Evolutionary conservation across 1,284 basidiomycete species (phyloP).

Genomic region (Heterobasidion annosum): DNA sequence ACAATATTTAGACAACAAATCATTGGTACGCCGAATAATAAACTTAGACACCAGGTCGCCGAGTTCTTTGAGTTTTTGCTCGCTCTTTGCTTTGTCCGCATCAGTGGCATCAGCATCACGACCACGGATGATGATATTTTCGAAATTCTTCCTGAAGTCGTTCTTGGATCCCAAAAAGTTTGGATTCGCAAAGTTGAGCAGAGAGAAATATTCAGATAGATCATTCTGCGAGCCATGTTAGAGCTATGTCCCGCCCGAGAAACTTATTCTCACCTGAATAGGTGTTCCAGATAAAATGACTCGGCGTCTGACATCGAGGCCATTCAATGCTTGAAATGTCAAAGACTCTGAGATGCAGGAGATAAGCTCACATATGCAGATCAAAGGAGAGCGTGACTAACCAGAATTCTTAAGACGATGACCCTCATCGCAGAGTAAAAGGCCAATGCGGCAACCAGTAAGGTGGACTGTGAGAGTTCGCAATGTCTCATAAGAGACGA

Average conservation of each 20-base stretch:
- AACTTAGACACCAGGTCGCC: conserved; percentile 90
- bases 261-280: conserved; percentile 56
- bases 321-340: conserved; percentile 84
- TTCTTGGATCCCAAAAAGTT: conserved; percentile 88
- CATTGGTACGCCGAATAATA: conserved; percentile 96
- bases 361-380: neutral
- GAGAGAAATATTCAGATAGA: conserved; percentile 93
- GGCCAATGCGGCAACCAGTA: conserved; percentile 75
- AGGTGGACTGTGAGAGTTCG: conserved; percentile 76
- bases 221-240: conserved; percentile 59
- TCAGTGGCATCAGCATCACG: conserved; percentile 89
- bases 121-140: conserved; percentile 89
- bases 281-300: conserved; percentile 97
- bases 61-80: conserved; percentile 91
- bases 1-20: conserved; percentile 95
- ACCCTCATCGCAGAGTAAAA: conserved; percentile 94
- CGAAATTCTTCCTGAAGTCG: conserved; percentile 96
- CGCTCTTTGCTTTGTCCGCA: conserved; percentile 72
- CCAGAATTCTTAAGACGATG: conserved; percentile 97
- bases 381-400: conserved; percentile 22
- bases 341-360: conserved; percentile 54
- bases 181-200: conserved; percentile 96
- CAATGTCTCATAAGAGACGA: conserved; percentile 97
- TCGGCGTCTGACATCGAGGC: conserved; percentile 85
- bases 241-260: neutral